Percentiles rank a stretch among this genome's conserved stretches.
Conservation (phyloP, 2,329 filamentous ascomycete genomes). For the Pezicula rhizophila region DNA sequence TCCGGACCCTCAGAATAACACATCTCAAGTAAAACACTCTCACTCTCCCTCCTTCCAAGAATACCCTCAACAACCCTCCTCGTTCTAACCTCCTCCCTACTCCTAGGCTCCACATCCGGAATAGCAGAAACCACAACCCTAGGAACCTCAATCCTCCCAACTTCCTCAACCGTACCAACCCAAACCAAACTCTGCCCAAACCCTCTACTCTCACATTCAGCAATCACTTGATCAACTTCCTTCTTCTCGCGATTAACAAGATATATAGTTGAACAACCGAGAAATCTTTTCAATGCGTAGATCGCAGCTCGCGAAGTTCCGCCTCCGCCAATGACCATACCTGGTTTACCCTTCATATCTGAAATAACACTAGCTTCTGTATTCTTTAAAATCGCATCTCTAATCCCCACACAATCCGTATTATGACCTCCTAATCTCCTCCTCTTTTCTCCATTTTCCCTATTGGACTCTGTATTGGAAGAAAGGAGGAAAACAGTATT, state of each 20-base stretch:
- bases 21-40: slow-evolving; percentile 24
- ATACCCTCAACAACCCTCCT: slow-evolving; percentile 35
- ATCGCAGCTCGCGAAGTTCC: slow-evolving; percentile 74
- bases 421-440: slow-evolving; percentile 64
- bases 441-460: slow-evolving; percentile 1
- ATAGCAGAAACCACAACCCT: slow-evolving; percentile 69
- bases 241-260: slow-evolving; percentile 66
- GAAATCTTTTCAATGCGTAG: slow-evolving; percentile 66
- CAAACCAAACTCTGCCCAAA: slow-evolving; percentile 56
- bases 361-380: slow-evolving; percentile 35
- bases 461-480: slow-evolving; percentile 15
- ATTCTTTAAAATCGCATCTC: slow-evolving; percentile 63
- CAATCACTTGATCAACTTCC: slow-evolving; percentile 63
- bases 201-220: slow-evolving; percentile 53
- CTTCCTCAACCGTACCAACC: slow-evolving; percentile 56
- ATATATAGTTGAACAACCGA: slow-evolving; percentile 64
- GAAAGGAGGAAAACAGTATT: slow-evolving; percentile 69
- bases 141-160: slow-evolving; percentile 48
- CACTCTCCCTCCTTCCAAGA: slow-evolving; percentile 28
- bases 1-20: slow-evolving; percentile 25
- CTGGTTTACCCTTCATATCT: slow-evolving; percentile 54
- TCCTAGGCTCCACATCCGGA: slow-evolving; percentile 68
- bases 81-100: slow-evolving; percentile 54
- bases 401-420: slow-evolving; percentile 74
- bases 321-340: slow-evolving; percentile 70